Conservation (phyloP, 2,329 filamentous ascomycete genomes). For the Cercospora sp. region DNA sequence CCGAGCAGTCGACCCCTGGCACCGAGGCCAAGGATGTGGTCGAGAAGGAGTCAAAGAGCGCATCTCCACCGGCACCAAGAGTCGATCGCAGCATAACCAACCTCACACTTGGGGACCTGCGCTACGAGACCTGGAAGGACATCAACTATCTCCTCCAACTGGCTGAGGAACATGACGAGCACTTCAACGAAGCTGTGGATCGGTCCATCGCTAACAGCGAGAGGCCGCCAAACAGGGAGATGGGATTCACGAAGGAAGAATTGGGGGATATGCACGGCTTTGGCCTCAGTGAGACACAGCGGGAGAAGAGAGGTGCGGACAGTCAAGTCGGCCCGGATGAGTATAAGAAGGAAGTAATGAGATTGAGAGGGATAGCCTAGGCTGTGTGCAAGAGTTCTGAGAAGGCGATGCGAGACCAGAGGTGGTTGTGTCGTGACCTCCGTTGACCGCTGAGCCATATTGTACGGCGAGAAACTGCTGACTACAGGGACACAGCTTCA, state of each 20-base stretch:
- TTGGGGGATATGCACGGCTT: conserved; percentile 10
- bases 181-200: conserved; percentile 33
- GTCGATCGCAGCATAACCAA: conserved; percentile 18
- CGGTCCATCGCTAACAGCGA: conserved; percentile 31
- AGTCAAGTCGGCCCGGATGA: neutral
- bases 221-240: conserved; percentile 25
- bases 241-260: conserved; percentile 17
- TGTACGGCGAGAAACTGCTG: neutral
- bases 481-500: neutral
- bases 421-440: neutral
- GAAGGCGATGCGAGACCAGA: no score
- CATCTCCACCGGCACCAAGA: neutral
- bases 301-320: neutral
- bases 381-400: no score
- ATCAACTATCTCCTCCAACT: conserved; percentile 49
- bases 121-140: conserved; percentile 53
- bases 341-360: neutral
- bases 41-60: neutral
- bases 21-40: neutral
- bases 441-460: neutral
- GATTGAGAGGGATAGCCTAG: neutral
- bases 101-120: conserved; percentile 47
- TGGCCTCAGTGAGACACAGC: conserved; percentile 12
- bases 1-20: conserved; percentile 38
- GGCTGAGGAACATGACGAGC: conserved; percentile 33